Evolutionary conservation across 208 protist species (phyloP), one percentile per base, ranked within the genome.

Genomic region (Plasmodiophora brassicae): DNA sequence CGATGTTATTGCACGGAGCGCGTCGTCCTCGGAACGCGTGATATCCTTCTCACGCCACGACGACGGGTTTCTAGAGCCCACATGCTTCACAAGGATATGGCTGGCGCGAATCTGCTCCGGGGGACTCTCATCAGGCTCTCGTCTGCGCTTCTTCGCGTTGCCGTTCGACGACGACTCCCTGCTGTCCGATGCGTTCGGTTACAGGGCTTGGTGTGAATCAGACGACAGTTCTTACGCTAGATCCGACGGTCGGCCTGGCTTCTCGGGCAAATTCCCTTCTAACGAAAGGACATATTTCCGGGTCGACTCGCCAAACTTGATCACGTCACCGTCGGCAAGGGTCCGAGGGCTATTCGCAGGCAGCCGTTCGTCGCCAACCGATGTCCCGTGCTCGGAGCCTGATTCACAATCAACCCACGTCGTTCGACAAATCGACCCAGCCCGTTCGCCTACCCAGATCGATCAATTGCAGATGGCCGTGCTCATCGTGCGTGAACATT

Each of bases 71-170:
- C 65, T 5, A 78, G 65, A 78, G n/a, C 41, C n/a, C 32, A n/a
- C 32, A 78, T 78, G 65, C n/a, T 78, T 78, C 14, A 78, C 65
- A n/a, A 78, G 65, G 5, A 78, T 78, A 78, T 78, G 65, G 65
- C 65, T 78, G 14, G 65, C 65, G 41, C 65, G 65, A 78, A 78
- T 38, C n/a, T 5, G 5, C 10, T 32, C 65, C 32, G 41, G n/a
- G n/a, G n/a, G 32, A 28, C 25, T 57, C 5, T 32, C 65, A 5
- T 78, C 65, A 32, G 5, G 32, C 14, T 8, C 65, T 38, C 32
- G 41, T 32, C 41, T 78, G 5, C 65, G 5, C n/a, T 78, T 78
- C 14, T 32, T 14, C 25, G 50, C 14, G 25, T 57, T 57, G 14
- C 25, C 25, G 25, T 57, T 57, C 50, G 14, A 25, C 25, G 50